Evolutionary conservation across 495 filamentous ascomycete genomes (phyloP).

Genomic region (Aspergillus hancockii): DNA sequence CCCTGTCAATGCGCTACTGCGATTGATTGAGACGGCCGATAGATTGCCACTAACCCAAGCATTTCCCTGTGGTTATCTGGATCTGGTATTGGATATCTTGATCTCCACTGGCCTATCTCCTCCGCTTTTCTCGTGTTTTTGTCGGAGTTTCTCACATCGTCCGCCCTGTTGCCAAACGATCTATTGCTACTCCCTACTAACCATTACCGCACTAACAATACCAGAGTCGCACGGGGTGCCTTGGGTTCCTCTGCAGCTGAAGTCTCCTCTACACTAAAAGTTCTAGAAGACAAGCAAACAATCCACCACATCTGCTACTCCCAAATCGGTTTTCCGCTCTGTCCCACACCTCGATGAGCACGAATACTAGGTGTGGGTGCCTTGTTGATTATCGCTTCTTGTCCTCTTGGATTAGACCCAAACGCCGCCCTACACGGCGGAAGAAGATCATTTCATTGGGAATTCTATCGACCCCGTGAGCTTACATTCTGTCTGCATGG

Average conservation of each 20-base stretch:
- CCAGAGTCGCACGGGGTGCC: not conserved
- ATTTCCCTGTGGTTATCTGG: not conserved
- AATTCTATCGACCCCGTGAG: slow-evolving; percentile 21
- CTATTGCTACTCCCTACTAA: slow-evolving; percentile 1
- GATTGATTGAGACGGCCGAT: slow-evolving; percentile 25
- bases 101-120: not conserved
- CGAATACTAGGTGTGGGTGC: slow-evolving; percentile 42
- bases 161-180: not conserved
- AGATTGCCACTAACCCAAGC: slow-evolving; percentile 5
- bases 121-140: slow-evolving; percentile 2
- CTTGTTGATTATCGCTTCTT: slow-evolving; percentile 47
- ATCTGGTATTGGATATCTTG: not conserved
- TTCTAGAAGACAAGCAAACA: not conserved
- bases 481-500: slow-evolving; percentile 26
- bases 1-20: not conserved
- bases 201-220: not conserved
- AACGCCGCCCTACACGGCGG: slow-evolving; percentile 32
- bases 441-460: slow-evolving; percentile 27
- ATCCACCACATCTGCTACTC: not conserved
- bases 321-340: slow-evolving; percentile 16
- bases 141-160: not conserved
- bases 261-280: not conserved
- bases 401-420: slow-evolving; percentile 41
- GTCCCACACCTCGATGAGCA: slow-evolving; percentile 46
- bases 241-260: not conserved